phyloP scores from a whole-genome alignment of 2,329 filamentous ascomycete genomes.

The Clarireedia monteithiana region DNA sequence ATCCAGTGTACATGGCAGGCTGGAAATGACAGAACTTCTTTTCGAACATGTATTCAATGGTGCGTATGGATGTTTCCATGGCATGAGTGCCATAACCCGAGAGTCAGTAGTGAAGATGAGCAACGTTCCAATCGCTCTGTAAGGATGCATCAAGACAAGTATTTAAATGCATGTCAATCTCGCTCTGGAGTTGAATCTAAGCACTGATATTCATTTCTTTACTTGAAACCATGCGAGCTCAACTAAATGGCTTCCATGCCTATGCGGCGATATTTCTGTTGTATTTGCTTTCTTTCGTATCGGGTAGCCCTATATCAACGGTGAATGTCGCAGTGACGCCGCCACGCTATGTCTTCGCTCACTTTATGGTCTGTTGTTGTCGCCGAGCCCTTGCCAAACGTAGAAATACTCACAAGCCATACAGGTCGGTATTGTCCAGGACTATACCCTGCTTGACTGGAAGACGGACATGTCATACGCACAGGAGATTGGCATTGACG shows the following conservation, averaged over 20 bases:
- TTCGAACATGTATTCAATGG: too few relatives aligned
- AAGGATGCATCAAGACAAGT: too few relatives aligned
- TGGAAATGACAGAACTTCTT: too few relatives aligned
- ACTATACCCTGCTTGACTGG: conserved; percentile 25
- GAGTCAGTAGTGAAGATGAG: too few relatives aligned
- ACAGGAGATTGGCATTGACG: conserved; percentile 30
- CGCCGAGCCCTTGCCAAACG: not conserved
- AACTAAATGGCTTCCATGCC: too few relatives aligned
- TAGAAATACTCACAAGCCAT: not conserved
- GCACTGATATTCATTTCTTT: not conserved
- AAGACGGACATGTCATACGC: conserved; percentile 25
- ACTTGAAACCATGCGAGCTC: too few relatives aligned
- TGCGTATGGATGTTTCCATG: too few relatives aligned
- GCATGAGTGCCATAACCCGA: too few relatives aligned
- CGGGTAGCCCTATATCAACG: not conserved
- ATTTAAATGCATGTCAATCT: too few relatives aligned
- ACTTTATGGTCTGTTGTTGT: conserved; percentile 15
- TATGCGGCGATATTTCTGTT: not conserved
- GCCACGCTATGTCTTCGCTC: conserved; percentile 16
- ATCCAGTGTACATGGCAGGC: too few relatives aligned
- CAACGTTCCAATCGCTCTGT: too few relatives aligned
- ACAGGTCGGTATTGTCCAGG: conserved; percentile 19
- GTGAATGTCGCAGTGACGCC: not conserved
- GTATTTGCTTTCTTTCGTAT: not conserved
- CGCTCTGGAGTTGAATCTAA: not conserved